Evolutionary conservation across 257 asterid species (phyloP).

Genomic region (Coffea canephora): DNA sequence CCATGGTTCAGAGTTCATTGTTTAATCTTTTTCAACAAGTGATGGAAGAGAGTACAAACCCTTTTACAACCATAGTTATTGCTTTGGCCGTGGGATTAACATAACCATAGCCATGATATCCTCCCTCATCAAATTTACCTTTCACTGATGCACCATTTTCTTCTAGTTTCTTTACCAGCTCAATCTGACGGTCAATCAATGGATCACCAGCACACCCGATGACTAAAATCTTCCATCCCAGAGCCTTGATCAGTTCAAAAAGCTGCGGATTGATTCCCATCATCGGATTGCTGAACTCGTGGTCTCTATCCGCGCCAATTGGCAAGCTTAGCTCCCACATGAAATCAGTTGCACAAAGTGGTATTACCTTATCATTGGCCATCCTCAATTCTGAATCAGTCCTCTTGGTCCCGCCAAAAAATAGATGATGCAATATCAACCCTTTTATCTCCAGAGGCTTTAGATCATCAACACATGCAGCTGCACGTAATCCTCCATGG

Average conservation of each 20-base stretch:
- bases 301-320: neutral
- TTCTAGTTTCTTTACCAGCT: slow-evolving; percentile 12
- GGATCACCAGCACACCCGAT: neutral
- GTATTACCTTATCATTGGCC: too few species aligned
- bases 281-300: slow-evolving; percentile 2
- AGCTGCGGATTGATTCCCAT: neutral
- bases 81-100: too few species aligned
- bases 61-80: too few species aligned
- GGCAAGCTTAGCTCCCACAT: neutral
- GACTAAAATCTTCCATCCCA: slow-evolving; percentile 1
- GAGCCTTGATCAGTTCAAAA: slow-evolving; percentile 1
- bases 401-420: slow-evolving; percentile 10
- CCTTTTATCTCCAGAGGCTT: slow-evolving; percentile 9
- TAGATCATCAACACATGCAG: neutral
- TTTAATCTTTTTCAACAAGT: too few species aligned
- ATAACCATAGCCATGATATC: neutral
- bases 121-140: slow-evolving; percentile 7
- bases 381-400: neutral
- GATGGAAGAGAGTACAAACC: too few species aligned
- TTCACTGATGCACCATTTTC: neutral
- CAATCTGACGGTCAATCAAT: slow-evolving; percentile 6
- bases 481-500: slow-evolving; percentile 4
- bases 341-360: too few species aligned
- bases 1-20: too few species aligned
- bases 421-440: neutral